These are phyloP conservation scores for Neurospora terricola DNA, from an alignment of 495 filamentous ascomycete genomes.

Conservation along the genomic window DNA sequence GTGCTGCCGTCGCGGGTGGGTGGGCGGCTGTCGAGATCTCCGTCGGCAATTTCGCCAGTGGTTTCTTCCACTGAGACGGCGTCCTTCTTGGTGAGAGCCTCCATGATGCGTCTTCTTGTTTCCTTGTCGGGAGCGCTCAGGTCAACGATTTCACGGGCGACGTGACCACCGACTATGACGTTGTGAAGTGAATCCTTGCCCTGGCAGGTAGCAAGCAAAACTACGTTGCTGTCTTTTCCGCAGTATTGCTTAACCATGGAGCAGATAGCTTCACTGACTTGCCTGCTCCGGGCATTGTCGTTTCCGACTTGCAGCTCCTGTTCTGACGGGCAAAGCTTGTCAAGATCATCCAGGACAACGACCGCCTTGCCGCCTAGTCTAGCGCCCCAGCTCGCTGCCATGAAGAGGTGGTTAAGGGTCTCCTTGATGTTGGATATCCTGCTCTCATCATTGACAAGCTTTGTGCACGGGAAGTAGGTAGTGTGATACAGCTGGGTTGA, in stretches of 20 bases:
- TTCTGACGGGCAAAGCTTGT: slow-evolving; percentile 82
- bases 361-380: slow-evolving; percentile 71
- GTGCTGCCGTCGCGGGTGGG: slow-evolving; percentile 41
- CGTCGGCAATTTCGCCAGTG: slow-evolving; percentile 16
- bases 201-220: slow-evolving; percentile 84
- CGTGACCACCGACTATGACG: slow-evolving; percentile 67
- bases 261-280: slow-evolving; percentile 83
- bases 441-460: slow-evolving; percentile 77
- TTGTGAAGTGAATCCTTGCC: slow-evolving; percentile 82
- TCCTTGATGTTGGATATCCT: slow-evolving; percentile 86
- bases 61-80: slow-evolving; percentile 29
- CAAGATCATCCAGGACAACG: slow-evolving; percentile 85
- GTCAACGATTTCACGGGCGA: slow-evolving; percentile 72
- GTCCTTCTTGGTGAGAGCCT: slow-evolving; percentile 51
- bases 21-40: slow-evolving; percentile 38
- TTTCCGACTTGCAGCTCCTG: slow-evolving; percentile 86
- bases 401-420: slow-evolving; percentile 69
- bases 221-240: slow-evolving; percentile 58
- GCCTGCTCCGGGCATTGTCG: slow-evolving; percentile 83
- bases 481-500: slow-evolving; percentile 61
- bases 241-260: slow-evolving; percentile 77
- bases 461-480: slow-evolving; percentile 73
- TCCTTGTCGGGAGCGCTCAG: slow-evolving; percentile 89
- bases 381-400: slow-evolving; percentile 80
- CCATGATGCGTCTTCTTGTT: slow-evolving; percentile 68